Evolutionary conservation across 306 rosid species (phyloP), one percentile per base, ranked within the genome.

Genomic region (Dryas drummondii): DNA sequence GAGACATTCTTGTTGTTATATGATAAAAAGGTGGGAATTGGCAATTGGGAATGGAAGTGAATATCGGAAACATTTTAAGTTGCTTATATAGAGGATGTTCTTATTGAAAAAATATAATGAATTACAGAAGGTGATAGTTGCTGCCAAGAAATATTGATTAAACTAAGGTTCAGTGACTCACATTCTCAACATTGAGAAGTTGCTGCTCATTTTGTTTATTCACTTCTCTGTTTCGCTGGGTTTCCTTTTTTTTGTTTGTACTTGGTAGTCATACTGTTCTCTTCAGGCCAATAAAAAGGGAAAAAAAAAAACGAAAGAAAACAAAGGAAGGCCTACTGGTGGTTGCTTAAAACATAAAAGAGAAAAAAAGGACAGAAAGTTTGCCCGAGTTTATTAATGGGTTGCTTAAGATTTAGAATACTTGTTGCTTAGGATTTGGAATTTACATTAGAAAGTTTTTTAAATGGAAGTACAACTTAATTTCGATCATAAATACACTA

Each of bases 1-100:
- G 40, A 61, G 49, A 8, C 70, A 74, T 74, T 70, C 12, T 70
- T 69, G 4, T 7, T 70, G 63, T 68, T 26, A 68, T 50, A 68
- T 49, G 63, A 57, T 57, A 56, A 56, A 56, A 17, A 17, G 26
- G 14, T 5, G 17, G 56, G 56, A 11, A 51, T 51, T 51, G 16
- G 19, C 13, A 51, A 5, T 51, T 51, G 14, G 5, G 14, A 51
- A 51, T 51, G 19, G 15, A 51, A 14, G 56, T 13, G 5, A 51
- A n/a, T 12, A n/a, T 22, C 6, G 41, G 40, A 57, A 9, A 57
- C 13, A 57, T 22, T 22, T 22, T 22, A 9, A 3, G 63, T 57
- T 57, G 13, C 40, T 22, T 4, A 57, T 22, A 57, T 57, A 57
- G 32, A 19, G 2, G 22, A 22, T 22, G 22, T 22, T 22, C 22